These are phyloP conservation scores for Xylaria intraflava DNA, from an alignment of 495 filamentous ascomycete genomes.

Conservation along the genomic window DNA sequence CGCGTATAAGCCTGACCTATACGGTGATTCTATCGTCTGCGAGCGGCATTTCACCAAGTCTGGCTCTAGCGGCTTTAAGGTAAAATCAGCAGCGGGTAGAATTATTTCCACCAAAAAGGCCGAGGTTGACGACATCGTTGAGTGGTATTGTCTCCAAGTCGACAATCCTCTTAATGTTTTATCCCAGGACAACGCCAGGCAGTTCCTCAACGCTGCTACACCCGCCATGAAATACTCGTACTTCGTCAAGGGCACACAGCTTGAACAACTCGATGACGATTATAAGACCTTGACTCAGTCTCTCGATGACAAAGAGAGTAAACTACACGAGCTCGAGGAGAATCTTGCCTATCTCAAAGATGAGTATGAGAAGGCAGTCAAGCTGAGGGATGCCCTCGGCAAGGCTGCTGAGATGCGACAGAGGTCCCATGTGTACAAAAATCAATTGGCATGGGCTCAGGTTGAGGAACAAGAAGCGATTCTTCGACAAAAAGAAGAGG, in stretches of 20 bases:
- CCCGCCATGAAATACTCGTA: constrained; percentile 89
- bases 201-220: constrained; percentile 82
- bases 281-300: constrained; percentile 65
- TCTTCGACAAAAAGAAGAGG: constrained; percentile 21
- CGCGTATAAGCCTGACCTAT: constrained; percentile 75
- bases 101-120: constrained; percentile 74
- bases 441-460: constrained; percentile 67
- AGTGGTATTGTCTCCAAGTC: constrained; percentile 87
- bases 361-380: constrained; percentile 34
- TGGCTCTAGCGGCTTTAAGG: constrained; percentile 76
- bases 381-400: constrained; percentile 32
- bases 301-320: constrained; percentile 40
- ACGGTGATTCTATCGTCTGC: constrained; percentile 78
- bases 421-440: constrained; percentile 49
- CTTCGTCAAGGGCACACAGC: constrained; percentile 90
- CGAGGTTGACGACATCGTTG: constrained; percentile 88
- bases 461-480: constrained; percentile 44
- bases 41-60: constrained; percentile 78
- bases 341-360: constrained; percentile 51
- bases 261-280: constrained; percentile 87
- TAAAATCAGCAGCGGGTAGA: constrained; percentile 67
- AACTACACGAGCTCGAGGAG: constrained; percentile 49
- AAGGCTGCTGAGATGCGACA: constrained; percentile 41
- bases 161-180: constrained; percentile 98
- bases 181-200: constrained; percentile 89